phyloP scores from a whole-genome alignment of 2,329 filamentous ascomycete species.

The Colletotrichum tanaceti region DNA sequence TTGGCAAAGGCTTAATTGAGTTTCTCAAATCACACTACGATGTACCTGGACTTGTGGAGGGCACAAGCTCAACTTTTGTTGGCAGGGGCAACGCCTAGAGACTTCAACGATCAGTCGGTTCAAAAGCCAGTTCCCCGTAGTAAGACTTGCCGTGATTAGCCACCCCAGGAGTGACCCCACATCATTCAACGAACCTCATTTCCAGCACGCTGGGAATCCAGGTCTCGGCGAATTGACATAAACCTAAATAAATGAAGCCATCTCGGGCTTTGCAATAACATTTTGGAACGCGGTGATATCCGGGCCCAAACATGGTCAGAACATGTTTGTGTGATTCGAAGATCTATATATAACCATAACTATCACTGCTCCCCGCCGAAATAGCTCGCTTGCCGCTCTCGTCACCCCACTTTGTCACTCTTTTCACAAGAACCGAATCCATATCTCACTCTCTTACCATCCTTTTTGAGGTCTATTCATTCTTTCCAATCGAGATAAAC shows the following conservation, averaged over 20 bases:
- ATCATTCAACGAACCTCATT: conserved; percentile 12
- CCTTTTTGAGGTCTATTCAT: background rate
- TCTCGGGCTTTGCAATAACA: background rate
- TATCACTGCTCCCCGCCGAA: background rate
- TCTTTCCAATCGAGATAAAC: background rate
- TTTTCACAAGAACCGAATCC: background rate
- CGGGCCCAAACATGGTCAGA: background rate
- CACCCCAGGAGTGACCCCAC: conserved; percentile 4
- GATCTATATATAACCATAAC: background rate
- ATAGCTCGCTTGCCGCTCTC: rapidly evolving
- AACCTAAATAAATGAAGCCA: conserved; percentile 26
- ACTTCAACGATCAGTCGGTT: background rate
- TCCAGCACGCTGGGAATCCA: conserved; percentile 5
- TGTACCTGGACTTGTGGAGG: conserved; percentile 11
- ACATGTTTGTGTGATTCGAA: background rate
- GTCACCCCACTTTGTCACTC: conserved; percentile 12
- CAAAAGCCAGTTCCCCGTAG: conserved; percentile 1
- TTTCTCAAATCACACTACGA: conserved; percentile 1
- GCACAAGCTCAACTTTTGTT: background rate
- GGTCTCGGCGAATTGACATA: background rate
- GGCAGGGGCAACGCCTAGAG: conserved; percentile 15
- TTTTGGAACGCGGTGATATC: background rate
- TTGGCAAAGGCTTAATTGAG: conserved; percentile 1
- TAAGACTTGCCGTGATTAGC: conserved; percentile 12
- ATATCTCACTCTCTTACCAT: background rate